Evolutionary conservation across 2,329 filamentous ascomycete species (phyloP).

Genomic region (Drechslerella dactyloides): DNA sequence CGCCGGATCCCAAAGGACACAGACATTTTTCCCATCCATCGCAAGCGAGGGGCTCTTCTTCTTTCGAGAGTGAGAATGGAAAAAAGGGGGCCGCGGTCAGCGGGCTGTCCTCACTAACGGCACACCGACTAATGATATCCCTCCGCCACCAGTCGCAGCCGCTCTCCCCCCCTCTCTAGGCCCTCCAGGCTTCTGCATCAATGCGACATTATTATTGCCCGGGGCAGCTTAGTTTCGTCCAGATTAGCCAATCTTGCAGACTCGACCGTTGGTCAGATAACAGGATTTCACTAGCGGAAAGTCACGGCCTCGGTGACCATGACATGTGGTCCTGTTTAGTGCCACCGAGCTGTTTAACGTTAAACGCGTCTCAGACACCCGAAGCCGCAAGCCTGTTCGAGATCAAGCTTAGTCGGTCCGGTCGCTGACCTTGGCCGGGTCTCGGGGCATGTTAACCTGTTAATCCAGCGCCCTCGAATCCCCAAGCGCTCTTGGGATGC

Average conservation of each 20-base stretch:
- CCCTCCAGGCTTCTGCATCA: conserved; percentile 3
- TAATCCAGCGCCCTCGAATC: no score
- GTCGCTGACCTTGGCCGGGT: no score
- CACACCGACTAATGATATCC: not conserved
- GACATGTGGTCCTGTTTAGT: conserved; percentile 3
- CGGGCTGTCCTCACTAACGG: not conserved
- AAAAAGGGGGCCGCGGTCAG: not conserved
- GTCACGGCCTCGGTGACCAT: not conserved
- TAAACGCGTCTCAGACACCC: conserved; percentile 3
- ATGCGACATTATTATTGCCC: not conserved
- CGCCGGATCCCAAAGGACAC: not conserved
- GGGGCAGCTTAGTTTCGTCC: not conserved
- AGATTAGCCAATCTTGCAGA: no score
- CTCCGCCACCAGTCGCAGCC: not conserved
- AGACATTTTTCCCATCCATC: no score
- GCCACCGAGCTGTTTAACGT: not conserved
- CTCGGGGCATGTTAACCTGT: no score
- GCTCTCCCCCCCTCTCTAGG: no score
- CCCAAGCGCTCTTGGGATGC: no score
- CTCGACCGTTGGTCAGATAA: not conserved
- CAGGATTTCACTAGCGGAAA: not conserved
- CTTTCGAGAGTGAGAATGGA: not conserved
- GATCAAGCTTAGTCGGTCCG: not conserved
- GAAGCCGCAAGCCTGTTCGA: conserved; percentile 5
- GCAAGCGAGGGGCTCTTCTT: no score